Percentiles rank a stretch among this genome's conserved stretches.
Conservation (phyloP, 306 rosid genomes). For the Fagus crenata region DNA sequence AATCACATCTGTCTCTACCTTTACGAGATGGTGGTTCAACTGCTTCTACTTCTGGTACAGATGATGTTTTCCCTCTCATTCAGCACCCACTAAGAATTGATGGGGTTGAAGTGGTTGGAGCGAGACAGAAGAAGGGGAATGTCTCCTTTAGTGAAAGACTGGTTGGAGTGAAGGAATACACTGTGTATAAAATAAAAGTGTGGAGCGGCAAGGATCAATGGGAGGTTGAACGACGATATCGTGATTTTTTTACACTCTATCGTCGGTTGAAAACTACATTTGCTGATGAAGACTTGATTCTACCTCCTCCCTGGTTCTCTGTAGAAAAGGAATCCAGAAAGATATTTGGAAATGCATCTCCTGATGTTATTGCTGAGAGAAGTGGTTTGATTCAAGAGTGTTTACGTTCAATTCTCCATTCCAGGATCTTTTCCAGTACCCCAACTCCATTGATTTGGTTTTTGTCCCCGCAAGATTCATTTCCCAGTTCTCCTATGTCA, state of each 20-base stretch:
- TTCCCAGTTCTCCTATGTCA: conserved; percentile 52
- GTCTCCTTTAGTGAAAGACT: conserved; percentile 94
- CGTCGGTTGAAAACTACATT: conserved; percentile 67
- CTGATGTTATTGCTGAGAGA: conserved; percentile 85
- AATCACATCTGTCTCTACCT: conserved; percentile 53
- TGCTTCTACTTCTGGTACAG: conserved; percentile 79
- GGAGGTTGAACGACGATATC: conserved; percentile 94
- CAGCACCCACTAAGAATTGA: conserved; percentile 61
- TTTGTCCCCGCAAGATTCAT: conserved; percentile 77
- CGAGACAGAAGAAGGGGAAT: conserved; percentile 92
- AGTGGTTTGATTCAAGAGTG: conserved; percentile 91
- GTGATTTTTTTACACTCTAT: conserved; percentile 77
- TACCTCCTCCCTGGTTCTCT: conserved; percentile 86
- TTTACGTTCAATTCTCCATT: conserved; percentile 64
- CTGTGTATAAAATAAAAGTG: conserved; percentile 79
- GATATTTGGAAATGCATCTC: conserved; percentile 89
- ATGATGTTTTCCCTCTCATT: conserved; percentile 48
- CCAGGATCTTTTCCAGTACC: conserved; percentile 56
- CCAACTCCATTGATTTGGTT: conserved; percentile 75
- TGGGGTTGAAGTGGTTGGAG: conserved; percentile 93
- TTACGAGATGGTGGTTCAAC: conserved; percentile 85
- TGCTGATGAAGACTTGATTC: conserved; percentile 65
- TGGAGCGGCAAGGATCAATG: conserved; percentile 79
- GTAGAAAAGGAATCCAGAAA: conserved; percentile 79
- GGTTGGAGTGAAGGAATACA: conserved; percentile 97